A percentile compares a stretch with the other conserved stretches of the same genome.
phyloP scores from a whole-genome alignment of 1,284 basidiomycete species.

The Golubevia sp. region DNA sequence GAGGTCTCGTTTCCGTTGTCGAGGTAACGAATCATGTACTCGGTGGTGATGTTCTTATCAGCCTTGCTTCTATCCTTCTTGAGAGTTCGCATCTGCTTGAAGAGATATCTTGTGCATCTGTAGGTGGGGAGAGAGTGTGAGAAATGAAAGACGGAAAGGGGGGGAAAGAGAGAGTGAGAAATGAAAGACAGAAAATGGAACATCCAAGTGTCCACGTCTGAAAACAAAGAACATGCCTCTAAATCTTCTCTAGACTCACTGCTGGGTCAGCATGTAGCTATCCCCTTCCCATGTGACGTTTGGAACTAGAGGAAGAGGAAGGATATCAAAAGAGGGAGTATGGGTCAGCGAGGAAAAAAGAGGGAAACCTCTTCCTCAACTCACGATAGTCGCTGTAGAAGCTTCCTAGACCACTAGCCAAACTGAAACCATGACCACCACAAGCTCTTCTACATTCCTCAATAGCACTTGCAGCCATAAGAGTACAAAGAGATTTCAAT shows the following conservation, averaged over 20 bases:
- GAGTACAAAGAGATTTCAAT: conserved; percentile 60
- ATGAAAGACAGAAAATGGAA: no score
- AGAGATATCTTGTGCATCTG: conserved; percentile 61
- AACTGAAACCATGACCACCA: conserved; percentile 62
- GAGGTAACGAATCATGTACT: conserved; percentile 61
- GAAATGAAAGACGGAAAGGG: no score
- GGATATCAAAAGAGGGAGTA: neutral
- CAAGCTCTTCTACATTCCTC: conserved; percentile 62
- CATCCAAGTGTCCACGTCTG: no score
- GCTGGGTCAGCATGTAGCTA: conserved; percentile 62
- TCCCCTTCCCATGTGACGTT: conserved; percentile 62
- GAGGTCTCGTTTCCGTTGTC: conserved; percentile 50
- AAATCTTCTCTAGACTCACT: no score
- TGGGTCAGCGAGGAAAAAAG: conserved; percentile 11
- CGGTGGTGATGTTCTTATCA: conserved; percentile 50
- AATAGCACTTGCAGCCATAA: conserved; percentile 61
- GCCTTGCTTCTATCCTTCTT: conserved; percentile 32
- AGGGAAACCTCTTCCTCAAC: no score
- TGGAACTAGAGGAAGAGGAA: neutral
- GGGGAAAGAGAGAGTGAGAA: no score
- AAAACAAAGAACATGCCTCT: no score
- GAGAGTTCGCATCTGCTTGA: conserved; percentile 58
- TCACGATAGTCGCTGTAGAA: conserved; percentile 45
- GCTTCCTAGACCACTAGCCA: conserved; percentile 47
- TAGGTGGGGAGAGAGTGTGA: no score